Evolutionary conservation across 2,329 filamentous ascomycete genomes (phyloP).

Genomic region (Ambrosiella xylebori): DNA sequence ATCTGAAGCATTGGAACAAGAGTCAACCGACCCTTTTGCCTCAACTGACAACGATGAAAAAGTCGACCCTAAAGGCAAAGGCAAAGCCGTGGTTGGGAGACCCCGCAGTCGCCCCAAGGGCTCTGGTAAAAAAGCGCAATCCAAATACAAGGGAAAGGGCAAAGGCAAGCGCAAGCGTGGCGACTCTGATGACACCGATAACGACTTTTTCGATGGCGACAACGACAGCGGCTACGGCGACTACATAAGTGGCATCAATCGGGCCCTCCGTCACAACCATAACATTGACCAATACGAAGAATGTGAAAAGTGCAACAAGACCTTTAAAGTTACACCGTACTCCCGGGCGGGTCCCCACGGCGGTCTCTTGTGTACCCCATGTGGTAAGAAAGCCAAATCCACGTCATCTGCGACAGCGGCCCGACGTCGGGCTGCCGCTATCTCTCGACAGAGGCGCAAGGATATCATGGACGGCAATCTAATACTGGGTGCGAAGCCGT

Average conservation of each 20-base stretch:
- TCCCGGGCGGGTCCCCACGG: constrained; percentile 68
- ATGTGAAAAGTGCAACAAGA: constrained; percentile 68
- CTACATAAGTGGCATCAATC: not conserved
- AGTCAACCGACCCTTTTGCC: not conserved
- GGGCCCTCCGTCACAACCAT: not conserved
- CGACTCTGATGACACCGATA: constrained; percentile 28
- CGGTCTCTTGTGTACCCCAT: constrained; percentile 68
- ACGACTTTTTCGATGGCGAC: constrained; percentile 23
- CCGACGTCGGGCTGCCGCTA: constrained; percentile 18
- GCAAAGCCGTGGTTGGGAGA: not conserved
- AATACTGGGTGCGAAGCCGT: constrained; percentile 46
- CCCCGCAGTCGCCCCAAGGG: not conserved
- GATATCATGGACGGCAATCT: constrained; percentile 63
- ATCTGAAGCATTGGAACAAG: not conserved
- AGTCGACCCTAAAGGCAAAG: not conserved
- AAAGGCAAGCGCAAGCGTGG: constrained; percentile 1
- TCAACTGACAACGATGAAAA: not conserved
- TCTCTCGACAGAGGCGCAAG: constrained; percentile 41
- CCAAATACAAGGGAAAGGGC: not conserved
- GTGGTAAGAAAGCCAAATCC: constrained; percentile 31
- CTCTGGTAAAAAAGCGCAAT: not conserved
- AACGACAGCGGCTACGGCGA: not conserved
- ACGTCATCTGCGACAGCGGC: not conserved
- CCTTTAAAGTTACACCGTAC: constrained; percentile 86
- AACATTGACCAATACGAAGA: constrained; percentile 62